A percentile compares a stretch with the other conserved stretches of the same genome.
These are phyloP conservation scores for Ustilago crameri DNA, from an alignment of 1,284 basidiomycete genomes.

Conservation along the genomic window DNA sequence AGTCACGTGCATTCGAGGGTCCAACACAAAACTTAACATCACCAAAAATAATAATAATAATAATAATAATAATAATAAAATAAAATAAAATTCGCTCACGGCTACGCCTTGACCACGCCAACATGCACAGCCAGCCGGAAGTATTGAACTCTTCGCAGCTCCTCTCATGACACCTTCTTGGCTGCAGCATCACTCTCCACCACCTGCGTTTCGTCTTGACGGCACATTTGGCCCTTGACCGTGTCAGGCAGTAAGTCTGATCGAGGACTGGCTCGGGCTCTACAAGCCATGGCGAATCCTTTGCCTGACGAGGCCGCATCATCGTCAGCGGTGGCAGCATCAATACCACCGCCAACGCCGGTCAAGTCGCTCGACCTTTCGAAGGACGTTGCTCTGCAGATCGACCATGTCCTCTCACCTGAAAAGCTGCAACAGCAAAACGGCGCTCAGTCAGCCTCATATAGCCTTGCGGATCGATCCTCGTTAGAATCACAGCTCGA, in stretches of 20 bases:
- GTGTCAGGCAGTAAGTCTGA: no score
- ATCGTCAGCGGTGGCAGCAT: neutral
- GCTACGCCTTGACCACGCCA: constrained; percentile 19
- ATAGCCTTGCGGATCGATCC: constrained; percentile 25
- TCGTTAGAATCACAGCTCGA: constrained; percentile 38
- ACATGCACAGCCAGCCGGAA: constrained; percentile 8
- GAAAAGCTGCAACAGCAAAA: constrained; percentile 11
- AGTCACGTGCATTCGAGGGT: constrained; percentile 18
- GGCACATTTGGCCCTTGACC: no score
- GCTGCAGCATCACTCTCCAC: neutral
- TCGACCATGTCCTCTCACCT: constrained; percentile 27
- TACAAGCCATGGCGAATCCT: constrained; percentile 18
- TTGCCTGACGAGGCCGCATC: constrained; percentile 7
- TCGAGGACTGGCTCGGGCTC: constrained; percentile 6
- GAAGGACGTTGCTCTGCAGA: constrained; percentile 32
- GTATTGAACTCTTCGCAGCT: constrained; percentile 15
- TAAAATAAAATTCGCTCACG: neutral
- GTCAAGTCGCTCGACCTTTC: constrained; percentile 24
- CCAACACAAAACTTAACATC: constrained; percentile 14
- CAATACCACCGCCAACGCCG: constrained; percentile 14
- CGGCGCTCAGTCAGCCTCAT: neutral
- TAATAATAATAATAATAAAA: no score
- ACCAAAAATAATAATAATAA: neutral
- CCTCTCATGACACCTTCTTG: neutral
- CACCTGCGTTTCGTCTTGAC: neutral